Evolutionary conservation across 768 basidiomycete species (phyloP).

Genomic region (Suillus brevipes): DNA sequence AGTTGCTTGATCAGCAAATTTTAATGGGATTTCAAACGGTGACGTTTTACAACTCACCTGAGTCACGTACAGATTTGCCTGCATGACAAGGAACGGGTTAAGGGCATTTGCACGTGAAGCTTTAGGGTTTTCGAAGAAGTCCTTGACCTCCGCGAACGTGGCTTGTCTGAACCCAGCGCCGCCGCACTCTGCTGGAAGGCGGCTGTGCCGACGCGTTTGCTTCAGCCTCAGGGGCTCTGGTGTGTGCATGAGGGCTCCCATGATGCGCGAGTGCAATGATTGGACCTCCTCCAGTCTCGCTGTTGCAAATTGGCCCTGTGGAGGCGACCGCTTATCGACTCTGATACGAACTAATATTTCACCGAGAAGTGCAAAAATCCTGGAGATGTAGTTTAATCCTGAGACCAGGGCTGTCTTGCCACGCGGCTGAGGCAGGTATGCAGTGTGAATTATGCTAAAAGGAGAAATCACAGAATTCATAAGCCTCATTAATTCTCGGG

Average conservation of each 20-base stretch:
- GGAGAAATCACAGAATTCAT: conserved; percentile 18
- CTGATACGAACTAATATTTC: conserved; percentile 86
- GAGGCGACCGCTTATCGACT: conserved; percentile 84
- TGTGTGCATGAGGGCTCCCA: conserved; percentile 70
- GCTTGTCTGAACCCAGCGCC: conserved; percentile 77
- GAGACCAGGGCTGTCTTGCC: conserved; percentile 83
- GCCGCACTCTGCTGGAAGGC: conserved; percentile 59
- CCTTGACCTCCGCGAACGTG: conserved; percentile 85
- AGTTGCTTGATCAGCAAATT: conserved; percentile 63
- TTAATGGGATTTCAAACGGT: neutral
- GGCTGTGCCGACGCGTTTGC: conserved; percentile 47
- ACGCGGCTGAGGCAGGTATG: conserved; percentile 84
- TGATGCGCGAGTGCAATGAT: conserved; percentile 74
- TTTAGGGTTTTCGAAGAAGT: conserved; percentile 90
- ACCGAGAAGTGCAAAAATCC: conserved; percentile 82
- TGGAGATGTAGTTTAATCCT: conserved; percentile 83
- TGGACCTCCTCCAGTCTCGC: conserved; percentile 84
- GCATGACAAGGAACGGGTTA: conserved; percentile 90
- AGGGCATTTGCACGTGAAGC: conserved; percentile 82
- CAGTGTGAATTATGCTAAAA: conserved; percentile 75
- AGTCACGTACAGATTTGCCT: conserved; percentile 90
- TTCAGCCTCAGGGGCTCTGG: conserved; percentile 78
- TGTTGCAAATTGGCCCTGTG: conserved; percentile 82
- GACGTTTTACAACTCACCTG: conserved; percentile 51
- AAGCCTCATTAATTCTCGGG: conserved; percentile 32